Evolutionary conservation across 345 rosid genomes (phyloP).

Genomic region (Eucalyptus victrix): DNA sequence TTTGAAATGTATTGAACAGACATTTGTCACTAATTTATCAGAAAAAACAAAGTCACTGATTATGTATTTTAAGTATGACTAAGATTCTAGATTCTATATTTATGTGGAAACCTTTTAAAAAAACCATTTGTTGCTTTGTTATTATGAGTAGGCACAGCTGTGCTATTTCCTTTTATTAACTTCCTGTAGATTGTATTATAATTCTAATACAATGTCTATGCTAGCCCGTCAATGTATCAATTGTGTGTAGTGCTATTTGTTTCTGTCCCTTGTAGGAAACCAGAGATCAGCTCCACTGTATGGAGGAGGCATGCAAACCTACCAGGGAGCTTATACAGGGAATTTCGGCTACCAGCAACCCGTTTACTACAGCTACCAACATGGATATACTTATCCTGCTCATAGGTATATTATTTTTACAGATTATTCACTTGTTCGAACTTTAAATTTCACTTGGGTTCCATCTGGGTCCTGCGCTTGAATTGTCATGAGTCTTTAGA

Average conservation of each 20-base stretch:
- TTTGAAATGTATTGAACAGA: not conserved
- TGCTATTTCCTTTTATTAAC: not conserved
- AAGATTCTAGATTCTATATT: not conserved
- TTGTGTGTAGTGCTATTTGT: not conserved
- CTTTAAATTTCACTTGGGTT: not conserved
- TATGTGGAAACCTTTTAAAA: not conserved
- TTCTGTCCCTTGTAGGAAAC: slow-evolving; percentile 33
- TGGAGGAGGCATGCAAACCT: slow-evolving; percentile 38
- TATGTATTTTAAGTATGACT: not conserved
- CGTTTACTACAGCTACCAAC: slow-evolving; percentile 66
- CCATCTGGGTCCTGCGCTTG: not conserved
- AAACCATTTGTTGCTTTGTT: not conserved
- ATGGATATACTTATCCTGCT: slow-evolving; percentile 68
- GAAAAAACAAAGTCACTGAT: not conserved
- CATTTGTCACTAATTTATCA: not conserved
- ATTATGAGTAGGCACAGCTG: not conserved
- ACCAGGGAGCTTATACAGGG: slow-evolving; percentile 60
- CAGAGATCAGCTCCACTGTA: slow-evolving; percentile 52
- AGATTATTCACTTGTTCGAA: not conserved
- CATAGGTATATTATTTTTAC: slow-evolving; percentile 56
- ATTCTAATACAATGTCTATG: not conserved
- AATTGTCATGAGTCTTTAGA: not conserved
- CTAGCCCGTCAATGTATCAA: not conserved
- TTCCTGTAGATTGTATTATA: not conserved
- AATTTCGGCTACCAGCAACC: slow-evolving; percentile 73